Evolutionary conservation across 2,329 filamentous ascomycete genomes (phyloP), one percentile per base, ranked within the genome.

Genomic region (Fusarium albosuccineum): DNA sequence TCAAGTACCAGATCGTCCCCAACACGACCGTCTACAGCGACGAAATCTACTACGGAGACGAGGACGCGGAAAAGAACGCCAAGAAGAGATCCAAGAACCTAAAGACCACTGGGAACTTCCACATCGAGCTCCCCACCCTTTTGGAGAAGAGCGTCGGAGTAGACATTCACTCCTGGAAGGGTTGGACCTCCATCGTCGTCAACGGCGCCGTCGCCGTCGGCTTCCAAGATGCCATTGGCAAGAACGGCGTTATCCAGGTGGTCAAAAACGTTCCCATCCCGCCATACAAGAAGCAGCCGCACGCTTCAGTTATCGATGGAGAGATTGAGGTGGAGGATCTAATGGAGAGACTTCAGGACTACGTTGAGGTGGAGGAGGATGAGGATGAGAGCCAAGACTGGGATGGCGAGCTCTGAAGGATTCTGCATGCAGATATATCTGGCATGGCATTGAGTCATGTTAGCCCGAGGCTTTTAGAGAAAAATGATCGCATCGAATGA

Each of bases 231-330:
- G 90, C 84, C 1, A 78, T 96, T 57, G 91, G 90, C 0, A 87
- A 85, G 73, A 92, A 97, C 75, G 94, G 94, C 33, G 93, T 95
- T 13, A 86, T 97, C 37, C 94, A 97, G 58, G 89, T 95, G 14
- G 83, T 96, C 0, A 84, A 86, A 48, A 85, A 85, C 59, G 88
- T 97, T 0, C 80, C 97, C 59, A 88, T 97, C 66, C 94, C 94
- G 41, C 92, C 93, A 2, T 89, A 87, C 78, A 84, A 73, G 26
- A 64, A 62, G 49, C 22, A 22, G 56, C 66, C 0, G 51, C 57
- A 40, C 51, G 66, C 4, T 42, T 57, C 16, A 51, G 26, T 10
- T 16, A 66, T 52, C 3, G 49, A 61, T 10, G 68, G 67, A 2
- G 70, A 70, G 33, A 73, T 78, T 11, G 72, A 66, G 1, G 70